Conservation (phyloP, 129 eudicot species). For the Chrysanthemum seticuspe region DNA sequence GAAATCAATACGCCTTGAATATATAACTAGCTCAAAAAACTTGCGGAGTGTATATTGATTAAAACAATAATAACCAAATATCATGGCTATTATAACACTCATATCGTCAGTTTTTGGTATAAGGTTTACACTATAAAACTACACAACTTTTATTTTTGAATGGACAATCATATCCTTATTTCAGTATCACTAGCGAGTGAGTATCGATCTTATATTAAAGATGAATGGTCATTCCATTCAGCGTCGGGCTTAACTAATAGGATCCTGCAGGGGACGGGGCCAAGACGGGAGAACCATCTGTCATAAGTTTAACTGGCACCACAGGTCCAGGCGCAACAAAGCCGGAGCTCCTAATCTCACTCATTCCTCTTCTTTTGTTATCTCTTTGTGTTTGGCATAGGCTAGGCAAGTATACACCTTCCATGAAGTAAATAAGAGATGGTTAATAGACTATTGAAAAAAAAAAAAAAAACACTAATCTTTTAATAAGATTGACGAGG, state of each 20-base stretch:
- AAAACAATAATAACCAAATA: background rate
- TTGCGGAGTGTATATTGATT: too few species aligned
- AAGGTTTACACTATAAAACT: background rate
- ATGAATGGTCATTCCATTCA: background rate
- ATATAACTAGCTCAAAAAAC: too few species aligned
- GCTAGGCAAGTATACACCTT: conserved; percentile 77
- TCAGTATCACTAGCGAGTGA: background rate
- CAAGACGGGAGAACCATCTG: conserved; percentile 2
- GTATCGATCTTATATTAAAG: background rate
- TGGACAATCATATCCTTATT: background rate
- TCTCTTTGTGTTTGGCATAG: conserved; percentile 52
- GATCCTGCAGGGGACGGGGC: background rate
- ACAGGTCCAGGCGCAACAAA: conserved; percentile 56
- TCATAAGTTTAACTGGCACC: background rate
- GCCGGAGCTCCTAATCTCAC: conserved; percentile 79
- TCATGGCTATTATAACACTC: background rate
- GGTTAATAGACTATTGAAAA: too few species aligned
- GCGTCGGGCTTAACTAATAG: background rate
- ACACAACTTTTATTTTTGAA: background rate
- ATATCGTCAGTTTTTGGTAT: background rate
- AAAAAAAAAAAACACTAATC: too few species aligned
- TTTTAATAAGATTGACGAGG: too few species aligned
- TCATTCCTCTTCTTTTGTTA: conserved; percentile 64
- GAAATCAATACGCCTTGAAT: too few species aligned
- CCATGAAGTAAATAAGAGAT: background rate